Evolutionary conservation across 78 protist species (phyloP), one percentile per base, ranked within the genome.

Genomic region (Dictyostelium firmibasis): DNA sequence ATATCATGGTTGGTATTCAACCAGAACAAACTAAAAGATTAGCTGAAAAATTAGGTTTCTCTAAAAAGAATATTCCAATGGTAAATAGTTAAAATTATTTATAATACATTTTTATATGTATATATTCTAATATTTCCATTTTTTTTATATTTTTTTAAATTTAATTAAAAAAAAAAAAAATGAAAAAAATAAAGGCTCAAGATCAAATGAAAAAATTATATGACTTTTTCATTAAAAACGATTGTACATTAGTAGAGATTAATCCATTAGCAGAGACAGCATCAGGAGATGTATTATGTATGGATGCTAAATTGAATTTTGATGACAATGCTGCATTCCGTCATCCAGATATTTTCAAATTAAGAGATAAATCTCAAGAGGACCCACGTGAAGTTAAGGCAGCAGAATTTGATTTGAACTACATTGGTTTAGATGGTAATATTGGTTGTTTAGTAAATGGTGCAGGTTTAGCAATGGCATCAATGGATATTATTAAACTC

Each of bases 381-480:
- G 99, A 98, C 82, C 95, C 98, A 31, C 91, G 98, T 27, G 98
- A 98, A 81, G 99, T 99, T 16, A 98, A 86, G 44, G 99, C 99
- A 10, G 81, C 96, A 75, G 88, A 96, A 91, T 83, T 35, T 70
- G 99, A 97, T 87, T 97, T 99, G 78, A 99, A 99, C 98, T 99
- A 96, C 93, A 95, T 99, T 88, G 99, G 98, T 31, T 81, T 99
- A 47, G 99, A 98, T 87, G 99, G 99, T 60, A 96, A 92, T 96
- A 98, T 99, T 85, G 99, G 99, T 14, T 99, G 99, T 97, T 83
- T 99, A 47, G 99, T 98, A 72, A 99, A 99, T 96, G 99, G 99
- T 38, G 99, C 99, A 14, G 99, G 99, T 20, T 97, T 99, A 36
- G 99, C 99, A 35, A 99, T 99, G 99, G 99, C 99, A 53, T 98